phyloP scores from a whole-genome alignment of 2,329 filamentous ascomycete species.

The Penicillium crustosum region DNA sequence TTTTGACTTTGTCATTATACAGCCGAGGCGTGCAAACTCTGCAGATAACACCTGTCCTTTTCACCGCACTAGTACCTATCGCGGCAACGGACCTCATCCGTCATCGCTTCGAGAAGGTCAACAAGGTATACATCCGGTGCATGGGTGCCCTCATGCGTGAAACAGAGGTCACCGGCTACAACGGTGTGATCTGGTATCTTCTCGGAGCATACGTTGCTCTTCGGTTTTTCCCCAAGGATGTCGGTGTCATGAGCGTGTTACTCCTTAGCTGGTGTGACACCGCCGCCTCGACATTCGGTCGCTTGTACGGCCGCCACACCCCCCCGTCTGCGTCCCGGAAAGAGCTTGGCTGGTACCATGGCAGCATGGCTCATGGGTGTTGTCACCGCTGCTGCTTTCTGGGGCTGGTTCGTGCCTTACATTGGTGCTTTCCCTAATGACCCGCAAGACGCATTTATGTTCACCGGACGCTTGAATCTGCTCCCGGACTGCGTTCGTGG shows the following conservation, averaged over 20 bases:
- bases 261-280: constrained; percentile 98
- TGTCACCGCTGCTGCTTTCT: constrained; percentile 80
- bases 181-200: constrained; percentile 96
- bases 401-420: constrained; percentile 76
- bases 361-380: constrained; percentile 83
- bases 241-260: constrained; percentile 84
- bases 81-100: constrained; percentile 77
- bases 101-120: constrained; percentile 77
- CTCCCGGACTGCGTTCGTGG: constrained; percentile 63
- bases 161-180: constrained; percentile 89
- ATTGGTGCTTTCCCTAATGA: constrained; percentile 68
- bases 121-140: constrained; percentile 78
- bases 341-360: constrained; percentile 84
- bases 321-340: constrained; percentile 80
- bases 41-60: constrained; percentile 79
- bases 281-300: constrained; percentile 89
- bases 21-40: constrained; percentile 71
- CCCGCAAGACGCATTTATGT: constrained; percentile 72
- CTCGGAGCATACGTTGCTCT: constrained; percentile 86
- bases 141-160: constrained; percentile 95
- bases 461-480: constrained; percentile 67
- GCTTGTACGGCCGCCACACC: constrained; percentile 86
- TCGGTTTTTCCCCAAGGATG: constrained; percentile 86
- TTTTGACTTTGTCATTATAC: constrained; percentile 87
- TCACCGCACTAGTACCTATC: constrained; percentile 79